Conservation (phyloP, 192 early-diverging fungal species). For the Mortierella alpina region DNA sequence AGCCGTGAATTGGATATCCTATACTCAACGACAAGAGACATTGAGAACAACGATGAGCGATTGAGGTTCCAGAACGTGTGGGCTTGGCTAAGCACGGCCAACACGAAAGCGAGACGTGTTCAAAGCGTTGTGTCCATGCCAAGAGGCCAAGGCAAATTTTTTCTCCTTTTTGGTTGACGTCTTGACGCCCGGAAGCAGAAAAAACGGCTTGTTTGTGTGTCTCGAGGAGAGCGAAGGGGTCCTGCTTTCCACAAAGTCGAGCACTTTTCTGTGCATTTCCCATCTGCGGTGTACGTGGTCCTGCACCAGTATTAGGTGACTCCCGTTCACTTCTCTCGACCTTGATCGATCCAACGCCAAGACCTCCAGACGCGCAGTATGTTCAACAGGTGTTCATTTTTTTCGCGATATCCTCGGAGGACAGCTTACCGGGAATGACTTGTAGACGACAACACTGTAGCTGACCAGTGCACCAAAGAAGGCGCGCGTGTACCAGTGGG, state of each 20-base stretch:
- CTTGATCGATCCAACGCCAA: not conserved
- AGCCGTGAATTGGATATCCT: conserved; percentile 67
- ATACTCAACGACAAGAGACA: not conserved
- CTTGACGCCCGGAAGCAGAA: no score
- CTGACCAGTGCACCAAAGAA: conserved; percentile 75
- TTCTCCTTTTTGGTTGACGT: no score
- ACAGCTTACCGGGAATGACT: conserved; percentile 76
- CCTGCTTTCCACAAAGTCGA: no score
- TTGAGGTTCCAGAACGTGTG: not conserved
- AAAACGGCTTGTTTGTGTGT: no score
- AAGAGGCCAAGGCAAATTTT: no score
- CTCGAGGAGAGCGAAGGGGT: no score
- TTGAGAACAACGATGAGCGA: not conserved
- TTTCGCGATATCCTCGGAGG: not conserved
- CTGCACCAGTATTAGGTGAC: no score
- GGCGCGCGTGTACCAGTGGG: conserved; percentile 68
- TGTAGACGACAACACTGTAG: conserved; percentile 85
- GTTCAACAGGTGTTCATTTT: not conserved
- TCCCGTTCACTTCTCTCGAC: no score
- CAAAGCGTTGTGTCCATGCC: not conserved
- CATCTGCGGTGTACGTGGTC: no score
- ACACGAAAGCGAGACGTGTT: not conserved
- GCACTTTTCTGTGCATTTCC: no score
- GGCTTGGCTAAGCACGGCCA: not conserved
- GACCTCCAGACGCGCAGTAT: not conserved